A percentile compares a stretch with the other conserved stretches of the same genome.
Evolutionary conservation across 768 basidiomycete species (phyloP).

Genomic region (Mycena kentingensis): DNA sequence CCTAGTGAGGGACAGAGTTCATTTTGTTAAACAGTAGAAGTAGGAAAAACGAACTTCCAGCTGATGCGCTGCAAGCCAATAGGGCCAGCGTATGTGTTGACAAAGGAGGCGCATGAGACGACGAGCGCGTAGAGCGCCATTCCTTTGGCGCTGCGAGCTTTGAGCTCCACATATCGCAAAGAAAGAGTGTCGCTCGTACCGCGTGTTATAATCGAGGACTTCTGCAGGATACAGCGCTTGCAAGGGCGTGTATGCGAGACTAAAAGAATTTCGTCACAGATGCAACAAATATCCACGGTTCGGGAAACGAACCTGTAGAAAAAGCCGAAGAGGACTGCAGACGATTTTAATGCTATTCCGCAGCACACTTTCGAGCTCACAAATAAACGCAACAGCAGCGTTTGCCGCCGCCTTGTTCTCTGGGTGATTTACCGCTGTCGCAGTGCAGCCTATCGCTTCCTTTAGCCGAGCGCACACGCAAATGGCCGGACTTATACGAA

Average conservation of each 20-base stretch:
- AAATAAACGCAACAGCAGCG: constrained; percentile 30
- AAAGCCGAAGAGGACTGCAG: constrained; percentile 40
- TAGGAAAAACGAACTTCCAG: constrained; percentile 25
- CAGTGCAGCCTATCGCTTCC: constrained; percentile 27
- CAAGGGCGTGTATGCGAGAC: constrained; percentile 47
- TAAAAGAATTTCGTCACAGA: neutral
- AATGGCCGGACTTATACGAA: neutral
- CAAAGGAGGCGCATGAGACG: constrained; percentile 29
- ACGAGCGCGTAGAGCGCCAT: constrained; percentile 40
- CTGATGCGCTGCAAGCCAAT: constrained; percentile 42
- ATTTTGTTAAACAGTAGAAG: neutral
- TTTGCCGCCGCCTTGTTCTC: constrained; percentile 25
- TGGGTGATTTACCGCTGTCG: constrained; percentile 21
- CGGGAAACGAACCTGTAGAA: constrained; percentile 31
- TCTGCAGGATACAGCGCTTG: constrained; percentile 46
- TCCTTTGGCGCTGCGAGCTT: constrained; percentile 40
- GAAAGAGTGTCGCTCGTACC: constrained; percentile 9
- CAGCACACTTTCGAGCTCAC: constrained; percentile 5
- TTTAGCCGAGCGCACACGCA: neutral
- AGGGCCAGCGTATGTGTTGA: constrained; percentile 44
- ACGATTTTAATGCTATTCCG: constrained; percentile 11
- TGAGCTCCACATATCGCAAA: neutral
- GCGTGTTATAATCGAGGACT: constrained; percentile 40
- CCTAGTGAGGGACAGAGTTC: neutral
- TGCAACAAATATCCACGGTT: neutral